A percentile compares a stretch with the other conserved stretches of the same genome.
phyloP scores from a whole-genome alignment of 2,329 filamentous ascomycete genomes.

The Penicillium sp. region DNA sequence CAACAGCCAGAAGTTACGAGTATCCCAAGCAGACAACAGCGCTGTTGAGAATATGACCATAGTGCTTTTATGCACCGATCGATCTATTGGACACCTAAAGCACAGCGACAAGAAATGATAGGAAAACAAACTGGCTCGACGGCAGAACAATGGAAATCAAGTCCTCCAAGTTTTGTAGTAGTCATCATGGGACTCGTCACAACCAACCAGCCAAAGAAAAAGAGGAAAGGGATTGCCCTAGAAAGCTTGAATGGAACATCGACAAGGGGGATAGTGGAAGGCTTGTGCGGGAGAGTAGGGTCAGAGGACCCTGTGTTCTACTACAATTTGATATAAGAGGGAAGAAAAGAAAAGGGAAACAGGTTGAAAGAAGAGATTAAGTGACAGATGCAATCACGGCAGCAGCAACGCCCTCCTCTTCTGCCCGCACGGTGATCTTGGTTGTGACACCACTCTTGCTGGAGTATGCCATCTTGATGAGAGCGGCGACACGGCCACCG shows the following conservation, averaged over 20 bases:
- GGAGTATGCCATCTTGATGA: constrained; percentile 90
- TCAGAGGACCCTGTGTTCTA: constrained; percentile 21
- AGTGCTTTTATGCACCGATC: neutral
- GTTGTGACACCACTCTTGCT: constrained; percentile 92
- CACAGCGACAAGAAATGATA: constrained; percentile 2
- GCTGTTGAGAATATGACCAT: neutral
- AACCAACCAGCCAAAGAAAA: constrained; percentile 10
- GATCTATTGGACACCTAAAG: constrained; percentile 1
- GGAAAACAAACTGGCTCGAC: constrained; percentile 6
- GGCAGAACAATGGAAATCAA: constrained; percentile 8
- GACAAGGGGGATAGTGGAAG: constrained; percentile 6
- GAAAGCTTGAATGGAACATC: constrained; percentile 13
- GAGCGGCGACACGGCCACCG: constrained; percentile 84
- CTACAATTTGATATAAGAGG: constrained; percentile 26
- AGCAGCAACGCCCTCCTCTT: constrained; percentile 87
- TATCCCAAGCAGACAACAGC: neutral
- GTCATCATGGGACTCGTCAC: constrained; percentile 22
- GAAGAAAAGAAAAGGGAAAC: constrained; percentile 19
- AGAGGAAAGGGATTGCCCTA: constrained; percentile 12
- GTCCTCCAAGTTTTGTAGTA: constrained; percentile 21
- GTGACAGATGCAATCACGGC: constrained; percentile 83
- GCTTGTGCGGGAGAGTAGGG: constrained; percentile 3
- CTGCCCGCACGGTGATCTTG: constrained; percentile 88
- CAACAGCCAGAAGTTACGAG: neutral
- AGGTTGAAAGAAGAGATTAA: constrained; percentile 49